phyloP scores from a whole-genome alignment of 2,329 filamentous ascomycete genomes.

The Phialophora tarda region DNA sequence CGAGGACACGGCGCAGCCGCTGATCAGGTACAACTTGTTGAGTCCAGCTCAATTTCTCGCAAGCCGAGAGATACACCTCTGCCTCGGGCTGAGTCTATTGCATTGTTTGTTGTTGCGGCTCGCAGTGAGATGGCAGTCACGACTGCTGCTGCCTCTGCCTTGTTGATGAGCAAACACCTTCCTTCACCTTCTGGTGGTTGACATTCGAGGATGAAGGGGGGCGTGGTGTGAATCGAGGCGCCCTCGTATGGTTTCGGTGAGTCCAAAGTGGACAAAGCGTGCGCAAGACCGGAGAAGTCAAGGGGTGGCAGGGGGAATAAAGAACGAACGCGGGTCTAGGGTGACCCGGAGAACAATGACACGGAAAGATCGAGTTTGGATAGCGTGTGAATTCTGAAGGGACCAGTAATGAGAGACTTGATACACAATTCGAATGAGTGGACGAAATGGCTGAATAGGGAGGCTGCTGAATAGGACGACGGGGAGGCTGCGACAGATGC shows the following conservation, averaged over 20 bases:
- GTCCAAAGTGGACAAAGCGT: constrained; percentile 27
- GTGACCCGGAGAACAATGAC: constrained; percentile 30
- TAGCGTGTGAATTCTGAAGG: constrained; percentile 16
- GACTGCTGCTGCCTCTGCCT: constrained; percentile 1
- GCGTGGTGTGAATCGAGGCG: background rate
- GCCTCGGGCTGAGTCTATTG: constrained; percentile 28
- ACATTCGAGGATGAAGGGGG: background rate
- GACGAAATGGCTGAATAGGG: constrained; percentile 18
- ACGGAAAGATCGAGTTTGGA: constrained; percentile 21
- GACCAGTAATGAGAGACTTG: constrained; percentile 26
- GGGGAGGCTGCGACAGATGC: constrained; percentile 21
- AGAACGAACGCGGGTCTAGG: constrained; percentile 20
- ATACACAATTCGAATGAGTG: constrained; percentile 30
- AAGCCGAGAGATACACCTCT: constrained; percentile 10
- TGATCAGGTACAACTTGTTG: constrained; percentile 28
- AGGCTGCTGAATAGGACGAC: constrained; percentile 20
- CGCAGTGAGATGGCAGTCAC: background rate
- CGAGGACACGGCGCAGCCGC: constrained; percentile 37
- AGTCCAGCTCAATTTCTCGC: constrained; percentile 38
- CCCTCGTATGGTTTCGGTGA: background rate
- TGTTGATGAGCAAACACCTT: background rate
- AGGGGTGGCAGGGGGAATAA: constrained; percentile 26
- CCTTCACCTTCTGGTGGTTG: background rate
- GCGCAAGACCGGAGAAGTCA: constrained; percentile 18
- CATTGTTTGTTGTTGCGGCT: constrained; percentile 24